phyloP scores from a whole-genome alignment of 257 asterid genomes.

The Mentha longifolia region DNA sequence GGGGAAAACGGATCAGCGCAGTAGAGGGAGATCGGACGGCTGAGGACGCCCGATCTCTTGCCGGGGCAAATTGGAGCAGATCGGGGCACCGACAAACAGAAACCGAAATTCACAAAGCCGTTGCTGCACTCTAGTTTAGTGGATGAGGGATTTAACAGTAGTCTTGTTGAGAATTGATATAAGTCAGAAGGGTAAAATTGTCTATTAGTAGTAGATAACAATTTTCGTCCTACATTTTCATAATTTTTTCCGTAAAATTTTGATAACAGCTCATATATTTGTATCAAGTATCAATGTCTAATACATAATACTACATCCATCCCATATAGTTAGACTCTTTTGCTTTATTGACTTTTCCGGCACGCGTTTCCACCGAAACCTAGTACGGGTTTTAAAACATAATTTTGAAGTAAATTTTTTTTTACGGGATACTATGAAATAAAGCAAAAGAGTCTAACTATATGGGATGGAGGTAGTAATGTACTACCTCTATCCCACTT shows the following conservation, averaged over 20 bases:
- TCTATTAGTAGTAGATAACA: conserved; percentile 4
- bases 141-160: conserved; percentile 26
- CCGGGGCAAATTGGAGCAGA: conserved; percentile 23
- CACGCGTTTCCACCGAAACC: no score
- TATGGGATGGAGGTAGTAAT: no score
- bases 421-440: no score
- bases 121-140: conserved; percentile 35
- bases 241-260: not conserved
- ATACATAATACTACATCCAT: no score
- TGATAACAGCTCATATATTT: no score
- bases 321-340: no score
- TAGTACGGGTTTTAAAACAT: no score
- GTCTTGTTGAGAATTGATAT: not conserved
- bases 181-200: conserved; percentile 31
- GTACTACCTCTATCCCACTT: no score
- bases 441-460: no score
- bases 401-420: no score
- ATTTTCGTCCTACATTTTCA: not conserved
- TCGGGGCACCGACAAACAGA: conserved; percentile 37
- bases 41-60: conserved; percentile 50
- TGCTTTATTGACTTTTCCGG: no score
- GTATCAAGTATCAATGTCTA: no score
- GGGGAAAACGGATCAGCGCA: conserved; percentile 42
- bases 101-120: conserved; percentile 33
- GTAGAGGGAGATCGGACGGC: conserved; percentile 51